phyloP scores from a whole-genome alignment of 2,329 filamentous ascomycete species.

The Talaromyces sp. region DNA sequence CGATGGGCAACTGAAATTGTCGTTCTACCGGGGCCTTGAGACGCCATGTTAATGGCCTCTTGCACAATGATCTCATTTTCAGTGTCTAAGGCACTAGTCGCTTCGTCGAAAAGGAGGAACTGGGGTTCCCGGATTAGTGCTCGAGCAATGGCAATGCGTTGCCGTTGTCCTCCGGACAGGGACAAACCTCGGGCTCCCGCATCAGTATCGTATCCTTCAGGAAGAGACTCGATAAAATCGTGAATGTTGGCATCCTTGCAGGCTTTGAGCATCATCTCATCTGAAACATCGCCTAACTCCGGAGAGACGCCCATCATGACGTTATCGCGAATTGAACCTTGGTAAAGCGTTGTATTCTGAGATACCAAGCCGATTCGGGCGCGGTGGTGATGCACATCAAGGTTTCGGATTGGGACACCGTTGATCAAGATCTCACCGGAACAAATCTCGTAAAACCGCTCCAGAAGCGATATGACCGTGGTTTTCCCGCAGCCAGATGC shows the following conservation, averaged over 20 bases:
- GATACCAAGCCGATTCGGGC: slow-evolving; percentile 66
- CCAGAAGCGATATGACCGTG: slow-evolving; percentile 60
- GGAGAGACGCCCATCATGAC: slow-evolving; percentile 77
- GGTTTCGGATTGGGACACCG: slow-evolving; percentile 54
- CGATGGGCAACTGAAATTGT: slow-evolving; percentile 89
- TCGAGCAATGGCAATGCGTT: slow-evolving; percentile 76
- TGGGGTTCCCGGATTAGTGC: slow-evolving; percentile 73
- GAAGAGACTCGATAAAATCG: slow-evolving; percentile 67
- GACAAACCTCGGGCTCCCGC: slow-evolving; percentile 67
- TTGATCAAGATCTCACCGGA: slow-evolving; percentile 47
- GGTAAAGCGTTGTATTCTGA: slow-evolving; percentile 88
- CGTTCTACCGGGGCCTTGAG: slow-evolving; percentile 61
- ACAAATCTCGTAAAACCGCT: slow-evolving; percentile 62
- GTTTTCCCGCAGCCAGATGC: slow-evolving; percentile 59
- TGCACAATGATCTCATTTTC: slow-evolving; percentile 85
- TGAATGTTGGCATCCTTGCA: slow-evolving; percentile 87
- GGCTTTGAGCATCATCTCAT: slow-evolving; percentile 62
- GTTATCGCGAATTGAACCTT: slow-evolving; percentile 82
- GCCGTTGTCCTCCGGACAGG: slow-evolving; percentile 80
- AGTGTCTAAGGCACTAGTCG: slow-evolving; percentile 80
- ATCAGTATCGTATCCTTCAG: slow-evolving; percentile 64
- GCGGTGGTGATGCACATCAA: slow-evolving; percentile 51
- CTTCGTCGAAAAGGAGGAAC: slow-evolving; percentile 81
- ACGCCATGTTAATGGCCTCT: slow-evolving; percentile 52
- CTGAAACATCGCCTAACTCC: slow-evolving; percentile 52